phyloP scores from a whole-genome alignment of 805 yeast species.

The Clavispora fructus region DNA sequence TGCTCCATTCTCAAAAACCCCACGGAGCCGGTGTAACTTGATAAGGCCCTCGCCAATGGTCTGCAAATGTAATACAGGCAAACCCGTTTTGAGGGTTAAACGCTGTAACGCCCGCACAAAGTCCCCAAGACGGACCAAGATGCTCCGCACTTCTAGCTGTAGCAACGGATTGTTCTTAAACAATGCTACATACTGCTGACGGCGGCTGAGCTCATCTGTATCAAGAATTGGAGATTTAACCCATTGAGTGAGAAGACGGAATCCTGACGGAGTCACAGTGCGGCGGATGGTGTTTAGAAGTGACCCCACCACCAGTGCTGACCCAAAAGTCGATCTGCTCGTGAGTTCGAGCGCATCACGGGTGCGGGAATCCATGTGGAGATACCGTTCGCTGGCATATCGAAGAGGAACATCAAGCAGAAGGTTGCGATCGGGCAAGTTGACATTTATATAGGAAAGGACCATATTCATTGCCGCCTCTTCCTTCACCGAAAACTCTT shows the following conservation, averaged over 20 bases:
- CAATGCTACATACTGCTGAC: conserved; percentile 40
- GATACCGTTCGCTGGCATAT: conserved; percentile 44
- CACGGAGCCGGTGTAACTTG: conserved; percentile 13
- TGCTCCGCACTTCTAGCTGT: conserved; percentile 20
- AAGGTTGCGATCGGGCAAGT: conserved; percentile 62
- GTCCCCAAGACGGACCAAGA: conserved; percentile 48
- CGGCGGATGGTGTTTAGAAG: conserved; percentile 62
- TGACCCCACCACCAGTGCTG: conserved; percentile 59
- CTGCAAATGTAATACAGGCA: conserved; percentile 24
- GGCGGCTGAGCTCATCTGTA: conserved; percentile 43
- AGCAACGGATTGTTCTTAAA: conserved; percentile 22
- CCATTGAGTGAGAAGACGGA: conserved; percentile 79
- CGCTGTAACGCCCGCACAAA: conserved; percentile 57
- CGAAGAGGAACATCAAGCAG: conserved; percentile 64
- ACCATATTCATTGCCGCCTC: conserved; percentile 56
- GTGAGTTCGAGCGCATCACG: conserved; percentile 73
- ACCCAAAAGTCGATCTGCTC: conserved; percentile 39
- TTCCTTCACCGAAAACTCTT: conserved; percentile 38
- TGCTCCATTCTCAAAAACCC: conserved; percentile 13
- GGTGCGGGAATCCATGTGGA: conserved; percentile 81
- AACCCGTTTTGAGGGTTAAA: conserved; percentile 32
- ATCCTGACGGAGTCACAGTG: conserved; percentile 78
- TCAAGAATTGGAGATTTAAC: conserved; percentile 72
- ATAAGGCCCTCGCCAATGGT: conserved; percentile 28
- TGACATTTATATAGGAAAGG: conserved; percentile 64